Base-by-base conservation (phyloP, 169 alveolate species). In the Eimeria maxima region DNA sequence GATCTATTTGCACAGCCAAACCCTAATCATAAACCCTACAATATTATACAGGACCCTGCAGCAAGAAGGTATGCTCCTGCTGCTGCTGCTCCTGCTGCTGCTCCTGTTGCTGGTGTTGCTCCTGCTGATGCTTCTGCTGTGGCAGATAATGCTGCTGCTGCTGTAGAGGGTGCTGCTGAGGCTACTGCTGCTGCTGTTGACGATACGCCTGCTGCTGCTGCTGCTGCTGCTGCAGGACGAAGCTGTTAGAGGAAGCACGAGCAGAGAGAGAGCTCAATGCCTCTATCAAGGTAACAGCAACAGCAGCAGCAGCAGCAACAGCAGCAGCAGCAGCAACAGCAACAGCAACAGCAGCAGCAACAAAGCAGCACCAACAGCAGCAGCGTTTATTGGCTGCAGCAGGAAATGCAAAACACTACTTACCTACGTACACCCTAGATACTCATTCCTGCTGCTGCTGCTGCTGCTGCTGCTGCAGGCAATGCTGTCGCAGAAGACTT, bases 151-250 rank as follows among this genome's bases (percentile, higher is more conserved):
- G 74, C 74, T 63, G 74, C 74, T 63, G 74, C 74, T 63, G 6
- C 6, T 63, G 74, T 4, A 4, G 74, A 63, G 6, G 74, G 14
- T 74, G 45, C 7, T 78, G 63, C 27, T 78, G 88, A 20, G 33
- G 88, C 88, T 73, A 29, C n/a, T 27, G 29, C 83, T 29, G 47
- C 83, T 29, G 83, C 74, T 63, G 33, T n/a, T n/a, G 7, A 27
- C 16, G 27, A 4, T 67, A 22, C 4, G 6, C 16, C 76, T 67
- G 76, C 38, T 27, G 27, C 76, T 5, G 38, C 67, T 45, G 63
- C 45, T 38, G 88, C 88, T 78, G 88, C 88, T 78, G 88, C 88
- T 78, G 88, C 65, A n/a, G n/a, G n/a, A n/a, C n/a, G n/a, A n/a
- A n/a, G n/a, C n/a, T n/a, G n/a, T n/a, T 78, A 10, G 88, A 78